A percentile compares a stretch with the other conserved stretches of the same genome.
phyloP scores from a whole-genome alignment of 176 grass and related monocot species.

The Oryza glumipatula region DNA sequence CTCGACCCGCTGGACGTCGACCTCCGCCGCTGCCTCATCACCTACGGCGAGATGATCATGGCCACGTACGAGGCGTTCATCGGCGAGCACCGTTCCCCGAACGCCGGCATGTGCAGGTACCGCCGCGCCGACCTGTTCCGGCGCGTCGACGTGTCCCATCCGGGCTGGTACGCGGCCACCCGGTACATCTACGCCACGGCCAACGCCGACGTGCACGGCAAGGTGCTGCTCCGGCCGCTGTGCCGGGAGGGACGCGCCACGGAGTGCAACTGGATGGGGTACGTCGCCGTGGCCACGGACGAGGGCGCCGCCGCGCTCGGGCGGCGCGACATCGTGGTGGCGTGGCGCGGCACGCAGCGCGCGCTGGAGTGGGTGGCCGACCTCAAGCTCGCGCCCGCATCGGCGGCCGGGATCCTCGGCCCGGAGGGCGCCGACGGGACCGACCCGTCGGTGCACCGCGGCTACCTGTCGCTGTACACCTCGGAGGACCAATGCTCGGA shows the following conservation, averaged over 20 bases:
- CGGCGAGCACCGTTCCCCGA: slow-evolving; percentile 61
- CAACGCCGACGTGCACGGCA: slow-evolving; percentile 48
- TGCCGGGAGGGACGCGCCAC: slow-evolving; percentile 39
- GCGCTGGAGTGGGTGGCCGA: slow-evolving; percentile 76
- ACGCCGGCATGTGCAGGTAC: slow-evolving; percentile 65
- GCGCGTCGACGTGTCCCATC: slow-evolving; percentile 53
- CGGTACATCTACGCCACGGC: slow-evolving; percentile 83
- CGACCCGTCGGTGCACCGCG: slow-evolving; percentile 63
- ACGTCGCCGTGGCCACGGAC: slow-evolving; percentile 81
- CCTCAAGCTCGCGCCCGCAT: slow-evolving; percentile 63
- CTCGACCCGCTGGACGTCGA: slow-evolving; percentile 60
- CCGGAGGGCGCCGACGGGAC: slow-evolving; percentile 36
- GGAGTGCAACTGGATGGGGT: slow-evolving; percentile 86
- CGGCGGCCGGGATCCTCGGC: slow-evolving; percentile 62
- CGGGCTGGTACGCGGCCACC: slow-evolving; percentile 56
- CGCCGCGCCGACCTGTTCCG: slow-evolving; percentile 55
- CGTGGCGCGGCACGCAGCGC: slow-evolving; percentile 78
- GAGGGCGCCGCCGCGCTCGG: slow-evolving; percentile 69
- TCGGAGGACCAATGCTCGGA: slow-evolving; percentile 53
- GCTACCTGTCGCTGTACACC: slow-evolving; percentile 86
- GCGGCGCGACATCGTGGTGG: slow-evolving; percentile 73
- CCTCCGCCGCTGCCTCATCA: slow-evolving; percentile 69
- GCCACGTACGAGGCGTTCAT: slow-evolving; percentile 72
- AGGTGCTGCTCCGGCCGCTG: slow-evolving; percentile 52
- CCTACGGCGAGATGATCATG: slow-evolving; percentile 71